Percentiles rank a stretch among this genome's conserved stretches.
phyloP scores from a whole-genome alignment of 257 asterid species.

The Haberlea rhodopensis region DNA sequence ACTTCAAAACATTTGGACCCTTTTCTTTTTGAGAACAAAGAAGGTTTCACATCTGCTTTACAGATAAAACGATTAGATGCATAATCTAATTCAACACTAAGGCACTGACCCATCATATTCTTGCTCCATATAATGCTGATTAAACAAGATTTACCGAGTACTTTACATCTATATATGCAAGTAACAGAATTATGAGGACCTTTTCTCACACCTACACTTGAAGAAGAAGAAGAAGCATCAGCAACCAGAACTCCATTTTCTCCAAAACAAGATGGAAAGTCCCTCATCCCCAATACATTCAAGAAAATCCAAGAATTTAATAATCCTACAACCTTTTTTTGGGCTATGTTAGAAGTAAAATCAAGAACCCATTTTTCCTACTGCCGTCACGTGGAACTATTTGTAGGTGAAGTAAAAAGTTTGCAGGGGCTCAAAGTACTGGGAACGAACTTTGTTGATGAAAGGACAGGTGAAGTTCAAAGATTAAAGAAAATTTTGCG shows the following conservation, averaged over 20 bases:
- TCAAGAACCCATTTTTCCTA: constrained; percentile 15
- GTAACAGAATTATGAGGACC: constrained; percentile 70
- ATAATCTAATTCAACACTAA: constrained; percentile 76
- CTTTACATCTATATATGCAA: constrained; percentile 62
- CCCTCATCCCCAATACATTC: constrained; percentile 56
- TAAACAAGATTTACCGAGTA: constrained; percentile 66
- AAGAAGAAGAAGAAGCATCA: constrained; percentile 87
- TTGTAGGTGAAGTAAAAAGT: neutral
- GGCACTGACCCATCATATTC: constrained; percentile 86
- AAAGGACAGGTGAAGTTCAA: constrained; percentile 35
- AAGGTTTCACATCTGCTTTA: constrained; percentile 83
- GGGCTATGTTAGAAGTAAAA: constrained; percentile 13
- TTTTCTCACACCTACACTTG: constrained; percentile 45
- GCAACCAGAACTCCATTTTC: constrained; percentile 96
- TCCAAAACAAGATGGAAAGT: constrained; percentile 94
- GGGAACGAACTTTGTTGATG: constrained; percentile 38
- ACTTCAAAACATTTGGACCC: constrained; percentile 65
- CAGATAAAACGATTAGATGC: constrained; percentile 70
- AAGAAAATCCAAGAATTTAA: constrained; percentile 25
- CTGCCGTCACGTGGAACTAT: neutral
- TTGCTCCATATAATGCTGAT: constrained; percentile 73
- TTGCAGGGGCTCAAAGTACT: constrained; percentile 40
- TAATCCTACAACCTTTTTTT: neutral
- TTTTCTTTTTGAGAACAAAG: constrained; percentile 77
- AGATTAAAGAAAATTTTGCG: constrained; percentile 41